Evolutionary conservation across 192 early-diverging fungal species (phyloP).

Genomic region (Coemansia sp.): DNA sequence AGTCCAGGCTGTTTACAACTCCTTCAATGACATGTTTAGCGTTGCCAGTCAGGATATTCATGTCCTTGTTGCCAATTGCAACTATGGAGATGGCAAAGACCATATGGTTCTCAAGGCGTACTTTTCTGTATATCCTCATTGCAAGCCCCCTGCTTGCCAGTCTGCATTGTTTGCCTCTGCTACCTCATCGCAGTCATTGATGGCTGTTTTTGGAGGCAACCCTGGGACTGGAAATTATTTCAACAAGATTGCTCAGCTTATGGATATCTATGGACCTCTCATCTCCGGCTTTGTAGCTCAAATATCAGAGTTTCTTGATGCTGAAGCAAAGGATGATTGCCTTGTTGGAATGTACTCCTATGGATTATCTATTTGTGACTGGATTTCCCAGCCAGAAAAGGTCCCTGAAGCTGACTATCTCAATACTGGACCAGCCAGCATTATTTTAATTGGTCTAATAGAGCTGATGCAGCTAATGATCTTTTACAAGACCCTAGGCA

Average conservation of each 20-base stretch:
- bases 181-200: not conserved
- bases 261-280: not conserved
- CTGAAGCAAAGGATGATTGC: not conserved
- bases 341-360: not conserved
- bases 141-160: not conserved
- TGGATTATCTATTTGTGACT: not conserved
- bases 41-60: not conserved
- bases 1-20: not conserved
- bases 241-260: not conserved
- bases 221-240: not conserved
- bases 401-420: not conserved
- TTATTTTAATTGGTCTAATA: not conserved
- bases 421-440: not conserved
- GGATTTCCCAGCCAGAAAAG: not conserved
- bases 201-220: slow-evolving; percentile 1
- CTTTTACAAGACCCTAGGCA: too few relatives aligned
- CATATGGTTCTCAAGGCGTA: not conserved
- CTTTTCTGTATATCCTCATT: not conserved
- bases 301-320: not conserved
- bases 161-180: not conserved
- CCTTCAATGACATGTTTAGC: not conserved
- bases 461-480: not conserved
- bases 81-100: not conserved
- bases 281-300: not conserved
- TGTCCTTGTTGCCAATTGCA: not conserved